These are phyloP conservation scores for Trichosporon faecale DNA, from an alignment of 1,284 basidiomycete genomes.

Conservation along the genomic window DNA sequence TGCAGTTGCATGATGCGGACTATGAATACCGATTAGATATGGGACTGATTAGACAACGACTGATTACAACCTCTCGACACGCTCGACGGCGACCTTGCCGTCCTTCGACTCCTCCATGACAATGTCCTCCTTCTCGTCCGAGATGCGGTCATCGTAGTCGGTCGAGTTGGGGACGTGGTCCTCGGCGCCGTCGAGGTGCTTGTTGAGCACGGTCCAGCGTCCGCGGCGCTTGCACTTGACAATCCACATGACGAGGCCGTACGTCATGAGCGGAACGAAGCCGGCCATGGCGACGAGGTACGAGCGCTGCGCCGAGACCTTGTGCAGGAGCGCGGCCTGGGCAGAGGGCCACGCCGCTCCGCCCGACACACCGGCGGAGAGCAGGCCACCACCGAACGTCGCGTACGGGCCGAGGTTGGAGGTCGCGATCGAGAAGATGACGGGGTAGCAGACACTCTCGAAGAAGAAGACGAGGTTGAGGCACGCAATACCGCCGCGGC, in stretches of 20 bases:
- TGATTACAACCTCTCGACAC: neutral
- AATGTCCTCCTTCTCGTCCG: neutral
- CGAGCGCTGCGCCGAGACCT: slow-evolving; percentile 23
- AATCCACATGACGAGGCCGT: slow-evolving; percentile 31
- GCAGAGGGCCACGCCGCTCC: slow-evolving; percentile 34
- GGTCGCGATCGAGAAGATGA: slow-evolving; percentile 40
- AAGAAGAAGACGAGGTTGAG: slow-evolving; percentile 42
- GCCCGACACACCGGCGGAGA: slow-evolving; percentile 36
- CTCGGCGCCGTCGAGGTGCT: slow-evolving; percentile 20
- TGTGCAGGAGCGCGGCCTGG: slow-evolving; percentile 32
- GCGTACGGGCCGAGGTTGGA: slow-evolving; percentile 35
- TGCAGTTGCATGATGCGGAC: neutral
- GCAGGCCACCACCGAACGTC: slow-evolving; percentile 35
- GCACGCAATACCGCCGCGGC: slow-evolving; percentile 37
- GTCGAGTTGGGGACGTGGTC: neutral
- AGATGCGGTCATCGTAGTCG: neutral
- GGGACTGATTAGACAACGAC: neutral
- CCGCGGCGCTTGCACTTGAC: slow-evolving; percentile 21
- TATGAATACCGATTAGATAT: neutral
- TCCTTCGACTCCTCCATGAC: neutral
- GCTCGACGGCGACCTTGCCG: too few species aligned
- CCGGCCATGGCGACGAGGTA: slow-evolving; percentile 31
- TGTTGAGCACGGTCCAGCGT: slow-evolving; percentile 21
- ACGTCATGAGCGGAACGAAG: slow-evolving; percentile 29
- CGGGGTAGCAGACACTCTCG: slow-evolving; percentile 38